Evolutionary conservation across 2,329 filamentous ascomycete genomes (phyloP), one percentile per base, ranked within the genome.

Genomic region (Endocalyx cinctus): DNA sequence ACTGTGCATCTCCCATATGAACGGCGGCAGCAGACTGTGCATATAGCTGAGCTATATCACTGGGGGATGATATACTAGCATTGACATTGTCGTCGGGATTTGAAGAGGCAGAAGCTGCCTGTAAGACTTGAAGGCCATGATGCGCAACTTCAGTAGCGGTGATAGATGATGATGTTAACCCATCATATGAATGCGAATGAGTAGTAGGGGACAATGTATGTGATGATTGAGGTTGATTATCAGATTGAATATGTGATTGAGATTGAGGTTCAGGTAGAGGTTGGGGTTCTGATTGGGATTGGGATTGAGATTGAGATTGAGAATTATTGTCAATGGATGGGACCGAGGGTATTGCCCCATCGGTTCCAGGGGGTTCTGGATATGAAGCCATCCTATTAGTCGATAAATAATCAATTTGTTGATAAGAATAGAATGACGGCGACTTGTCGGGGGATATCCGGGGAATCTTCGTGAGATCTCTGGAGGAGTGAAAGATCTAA

Each of bases 391-490:
- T 53, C 37, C 17, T 31, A 29, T 29, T 37, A 27, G 23, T 18
- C 31, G 34, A 23, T 33, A 23, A 8, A 8, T 8, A 23, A n/a
- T 23, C n/a, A 8, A 23, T 23, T 8, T 16, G 33, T 35, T 35
- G 27, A 28, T 26, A 42, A 19, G 37, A 32, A 27, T 34, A 32
- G 42, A 45, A 35, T 33, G 31, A 35, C 49, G 48, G 50, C 45
- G 33, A 49, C 39, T 51, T 51, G 48, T 52, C 51, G 51, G 51
- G 33, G 45, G 51, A 54, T 54, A 26, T 50, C 48, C 51, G 51
- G 51, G 19, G 47, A 50, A 51, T 52, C 51, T 51, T 54, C 51
- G 51, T 54, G 50, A 49, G 45, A 54, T 39, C n/a, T n/a, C n/a
- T n/a, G n/a, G n/a, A n/a, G n/a, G n/a, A n/a, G n/a, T n/a, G n/a